Evolutionary conservation across 768 basidiomycete species (phyloP).

Genomic region (Russula vinacea): DNA sequence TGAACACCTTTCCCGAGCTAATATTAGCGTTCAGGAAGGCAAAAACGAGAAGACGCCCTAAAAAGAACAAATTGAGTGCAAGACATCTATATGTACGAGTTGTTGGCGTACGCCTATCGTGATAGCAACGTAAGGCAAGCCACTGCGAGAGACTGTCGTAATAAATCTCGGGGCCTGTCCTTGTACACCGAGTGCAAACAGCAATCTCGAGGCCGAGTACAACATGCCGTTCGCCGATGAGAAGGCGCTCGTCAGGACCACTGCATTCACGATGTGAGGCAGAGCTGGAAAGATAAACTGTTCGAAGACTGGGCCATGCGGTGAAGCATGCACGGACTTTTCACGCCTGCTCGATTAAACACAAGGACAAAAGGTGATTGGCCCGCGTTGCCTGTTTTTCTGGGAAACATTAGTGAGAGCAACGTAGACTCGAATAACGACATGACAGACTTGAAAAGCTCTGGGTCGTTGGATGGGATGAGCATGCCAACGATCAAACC

Average conservation of each 20-base stretch:
- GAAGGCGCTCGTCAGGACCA: constrained; percentile 27
- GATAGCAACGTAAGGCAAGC: constrained; percentile 27
- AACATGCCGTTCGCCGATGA: constrained; percentile 30
- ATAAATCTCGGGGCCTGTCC: constrained; percentile 27
- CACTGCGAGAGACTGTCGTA: constrained; percentile 17
- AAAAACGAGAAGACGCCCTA: constrained; percentile 26
- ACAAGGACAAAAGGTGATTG: constrained; percentile 30
- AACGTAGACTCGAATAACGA: not conserved
- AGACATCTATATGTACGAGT: not conserved
- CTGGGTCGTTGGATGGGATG: constrained; percentile 29
- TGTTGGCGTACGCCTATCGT: constrained; percentile 13
- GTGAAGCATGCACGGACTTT: constrained; percentile 13
- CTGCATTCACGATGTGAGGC: constrained; percentile 29
- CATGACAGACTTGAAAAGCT: constrained; percentile 23
- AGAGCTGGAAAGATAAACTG: constrained; percentile 15
- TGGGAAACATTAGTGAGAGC: constrained; percentile 2
- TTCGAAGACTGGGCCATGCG: not conserved
- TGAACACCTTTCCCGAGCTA: constrained; percentile 26
- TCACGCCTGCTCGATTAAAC: constrained; percentile 27
- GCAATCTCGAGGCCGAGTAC: constrained; percentile 26
- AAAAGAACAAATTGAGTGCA: not conserved
- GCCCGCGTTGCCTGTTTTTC: constrained; percentile 25
- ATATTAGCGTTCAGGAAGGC: constrained; percentile 25
- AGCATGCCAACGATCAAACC: constrained; percentile 29
- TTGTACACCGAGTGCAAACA: constrained; percentile 26